Evolutionary conservation across 2,329 filamentous ascomycete genomes (phyloP), one percentile per base, ranked within the genome.

Genomic region (Salinomyces thailandicus): DNA sequence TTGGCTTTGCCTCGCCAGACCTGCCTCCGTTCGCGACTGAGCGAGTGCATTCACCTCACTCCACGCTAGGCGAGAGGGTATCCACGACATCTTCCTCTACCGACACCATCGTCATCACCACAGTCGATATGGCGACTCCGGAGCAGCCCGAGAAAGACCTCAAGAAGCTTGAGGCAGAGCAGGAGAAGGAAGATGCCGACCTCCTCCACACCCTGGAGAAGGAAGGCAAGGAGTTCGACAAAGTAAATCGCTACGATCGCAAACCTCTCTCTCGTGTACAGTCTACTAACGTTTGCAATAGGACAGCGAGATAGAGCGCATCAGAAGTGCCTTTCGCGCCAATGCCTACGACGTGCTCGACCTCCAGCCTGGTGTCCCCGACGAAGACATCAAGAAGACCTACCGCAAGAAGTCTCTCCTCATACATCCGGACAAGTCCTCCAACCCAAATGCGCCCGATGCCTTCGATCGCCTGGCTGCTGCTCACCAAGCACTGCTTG

Each of bases 341-440:
- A 78, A 85, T 62, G 75, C 79, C 50, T 98, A 98, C 61, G 85
- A 89, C 34, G 85, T 98, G 33, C 79, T 98, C 31, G 91, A 93
- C 61, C 81, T 98, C 31, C 86, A 94, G 60, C 91, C 91, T 3
- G 91, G 91, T 57, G 85, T 96, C 14, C 78, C 91, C 38, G 89
- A 96, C 52, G 87, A 85, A 41, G 91, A 96, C 65, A 96, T 98
- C 70, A 96, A 95, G 65, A 69, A 80, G 50, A 75, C 76, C 49
- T 98, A 96, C 67, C 87, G 91, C 69, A 87, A 85, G 54, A 96
- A 95, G 63, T 98, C 91, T n/a, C 79, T 98, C 39, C 78, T 98
- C 33, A 96, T 98, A 67, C 91, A 98, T 68, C 91, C 91, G 5
- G 91, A 98, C 69, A 98, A 98, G 63, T 95, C 91, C 38, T 79